Evolutionary conservation across 345 rosid species (phyloP), one percentile per base, ranked within the genome.

Genomic region (Heritiera fomes): DNA sequence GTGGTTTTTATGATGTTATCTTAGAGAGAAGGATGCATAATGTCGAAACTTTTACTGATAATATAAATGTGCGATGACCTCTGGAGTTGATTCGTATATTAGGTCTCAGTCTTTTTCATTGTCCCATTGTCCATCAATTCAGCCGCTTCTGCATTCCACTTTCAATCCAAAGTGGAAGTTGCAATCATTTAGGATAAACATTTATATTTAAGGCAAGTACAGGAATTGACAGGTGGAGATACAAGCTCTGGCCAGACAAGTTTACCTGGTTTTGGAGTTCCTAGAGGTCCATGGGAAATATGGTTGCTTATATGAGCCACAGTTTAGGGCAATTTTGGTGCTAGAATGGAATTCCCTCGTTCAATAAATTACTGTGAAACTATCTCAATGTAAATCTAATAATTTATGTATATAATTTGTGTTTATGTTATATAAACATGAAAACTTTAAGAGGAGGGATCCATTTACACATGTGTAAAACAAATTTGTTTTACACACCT

Each of bases 111-210:
- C 75, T 50, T 49, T 71, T 71, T 55, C 60, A 50, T 7, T 30
- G 23, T 50, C 60, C 30, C 14, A 15, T 50, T 30, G 30, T 71
- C 75, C 60, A 71, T 71, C 60, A 15, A 50, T 5, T 50, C 43
- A 14, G 55, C 75, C 30, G 60, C 75, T 71, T 71, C 72, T 20
- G 60, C 45, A 50, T 71, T 50, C 75, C 75, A 71, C 43, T 71
- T 50, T 50, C 75, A 30, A 71, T 14, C 60, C 75, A 50, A 71
- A 71, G 60, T 71, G 75, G 75, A 71, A 71, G 17, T 3, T 30
- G n/a, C 41, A 50, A 71, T 71, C 43, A 71, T 71, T 43, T 45
- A 45, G 10, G 8, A 13, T 11, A 23, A 41, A 12, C 13, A 32
- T 41, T 5, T 63, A 28, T 10, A 23, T 8, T 0, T 9, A 30